These are phyloP conservation scores for Arthrinium phaeospermum DNA, from an alignment of 2,329 filamentous ascomycete species.

Conservation along the genomic window DNA sequence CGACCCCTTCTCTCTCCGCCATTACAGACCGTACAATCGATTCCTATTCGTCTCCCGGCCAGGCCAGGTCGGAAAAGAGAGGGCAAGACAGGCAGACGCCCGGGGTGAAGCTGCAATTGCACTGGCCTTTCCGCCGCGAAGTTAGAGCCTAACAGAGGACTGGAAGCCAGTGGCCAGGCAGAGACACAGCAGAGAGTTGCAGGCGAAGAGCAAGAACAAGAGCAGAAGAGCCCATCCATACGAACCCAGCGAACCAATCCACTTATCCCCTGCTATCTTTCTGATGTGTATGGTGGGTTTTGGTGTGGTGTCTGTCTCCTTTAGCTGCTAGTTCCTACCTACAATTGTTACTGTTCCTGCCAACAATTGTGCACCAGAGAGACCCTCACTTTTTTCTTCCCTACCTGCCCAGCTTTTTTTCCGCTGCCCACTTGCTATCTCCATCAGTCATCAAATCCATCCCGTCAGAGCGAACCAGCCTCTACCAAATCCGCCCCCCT, in stretches of 20 bases:
- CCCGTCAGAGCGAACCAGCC: constrained; percentile 10
- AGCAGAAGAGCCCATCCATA: background rate
- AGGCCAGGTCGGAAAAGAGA: background rate
- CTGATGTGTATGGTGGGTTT: constrained; percentile 16
- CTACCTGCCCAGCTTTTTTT: background rate
- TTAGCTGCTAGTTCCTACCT: constrained; percentile 9
- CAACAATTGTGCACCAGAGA: constrained; percentile 8
- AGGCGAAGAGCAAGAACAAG: background rate
- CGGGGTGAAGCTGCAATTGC: background rate
- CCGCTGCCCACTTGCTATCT: background rate
- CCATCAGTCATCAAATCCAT: constrained; percentile 16
- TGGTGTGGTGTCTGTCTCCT: background rate
- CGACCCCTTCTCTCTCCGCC: constrained; percentile 11
- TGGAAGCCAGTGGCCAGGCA: background rate
- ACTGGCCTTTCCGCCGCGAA: background rate
- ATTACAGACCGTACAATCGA: background rate
- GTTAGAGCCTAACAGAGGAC: background rate
- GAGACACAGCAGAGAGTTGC: background rate
- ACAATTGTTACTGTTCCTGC: constrained; percentile 15
- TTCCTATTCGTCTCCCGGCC: background rate
- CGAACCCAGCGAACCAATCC: background rate
- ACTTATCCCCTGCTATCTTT: constrained; percentile 13
- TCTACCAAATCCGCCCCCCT: background rate
- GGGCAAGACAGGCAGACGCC: constrained; percentile 2
- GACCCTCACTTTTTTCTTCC: constrained; percentile 9